Percentiles rank a stretch among this genome's conserved stretches.
These are phyloP conservation scores for Camellia japonica DNA, from an alignment of 148 eudicot species.

Conservation along the genomic window DNA sequence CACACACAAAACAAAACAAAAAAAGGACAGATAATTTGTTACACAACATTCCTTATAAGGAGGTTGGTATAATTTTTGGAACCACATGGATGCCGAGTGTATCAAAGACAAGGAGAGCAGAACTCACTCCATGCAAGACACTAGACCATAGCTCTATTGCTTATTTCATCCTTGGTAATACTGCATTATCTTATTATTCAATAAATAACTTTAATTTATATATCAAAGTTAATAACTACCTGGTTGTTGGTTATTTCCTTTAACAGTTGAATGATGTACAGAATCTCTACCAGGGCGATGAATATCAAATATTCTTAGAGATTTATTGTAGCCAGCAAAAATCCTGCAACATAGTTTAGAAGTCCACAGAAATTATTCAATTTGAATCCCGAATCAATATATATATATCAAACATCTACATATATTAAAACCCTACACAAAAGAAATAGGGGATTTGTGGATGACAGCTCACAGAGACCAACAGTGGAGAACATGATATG, in stretches of 20 bases:
- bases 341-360: constrained; percentile 43
- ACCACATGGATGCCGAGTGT: not conserved
- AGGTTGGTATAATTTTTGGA: no score
- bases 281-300: constrained; percentile 98
- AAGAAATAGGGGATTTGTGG: not conserved
- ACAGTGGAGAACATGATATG: not conserved
- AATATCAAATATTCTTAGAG: constrained; percentile 73
- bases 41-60: no score
- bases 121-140: not conserved
- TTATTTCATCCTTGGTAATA: not conserved
- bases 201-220: not conserved
- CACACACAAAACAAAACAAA: constrained; percentile 13
- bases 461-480: constrained; percentile 3
- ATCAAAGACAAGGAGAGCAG: not conserved
- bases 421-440: constrained; percentile 6
- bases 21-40: no score
- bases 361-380: constrained; percentile 5
- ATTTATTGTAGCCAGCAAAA: constrained; percentile 92
- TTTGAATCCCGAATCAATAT: not conserved
- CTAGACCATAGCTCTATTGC: not conserved
- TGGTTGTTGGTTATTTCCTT: constrained; percentile 84
- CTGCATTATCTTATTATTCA: not conserved
- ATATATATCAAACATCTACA: not conserved
- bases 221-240: constrained; percentile 37
- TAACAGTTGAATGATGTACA: constrained; percentile 71